Evolutionary conservation across 2,329 filamentous ascomycete species (phyloP).

Genomic region (Hymenoscyphus fraxineus): DNA sequence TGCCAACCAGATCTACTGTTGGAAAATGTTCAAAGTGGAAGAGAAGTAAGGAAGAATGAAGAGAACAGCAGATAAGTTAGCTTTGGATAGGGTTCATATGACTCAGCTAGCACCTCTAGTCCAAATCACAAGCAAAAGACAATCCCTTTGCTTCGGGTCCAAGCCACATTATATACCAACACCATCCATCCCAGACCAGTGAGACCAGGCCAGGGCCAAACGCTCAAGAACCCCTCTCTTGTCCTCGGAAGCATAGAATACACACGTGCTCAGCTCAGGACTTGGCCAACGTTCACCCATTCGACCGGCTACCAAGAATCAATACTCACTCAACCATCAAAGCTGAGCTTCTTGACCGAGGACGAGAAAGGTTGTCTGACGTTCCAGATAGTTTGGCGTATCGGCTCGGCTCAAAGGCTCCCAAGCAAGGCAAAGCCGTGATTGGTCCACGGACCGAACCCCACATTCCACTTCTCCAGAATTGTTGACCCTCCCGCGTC

Average conservation of each 20-base stretch:
- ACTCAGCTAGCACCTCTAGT: background rate
- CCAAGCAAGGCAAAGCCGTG: slow-evolving; percentile 8
- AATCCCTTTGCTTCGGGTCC: background rate
- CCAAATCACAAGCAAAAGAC: slow-evolving; percentile 4
- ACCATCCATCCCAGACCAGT: background rate
- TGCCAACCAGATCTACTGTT: background rate
- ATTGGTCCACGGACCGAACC: slow-evolving; percentile 5
- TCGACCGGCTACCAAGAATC: background rate
- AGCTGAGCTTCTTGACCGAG: slow-evolving; percentile 1
- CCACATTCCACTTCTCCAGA: slow-evolving; percentile 9
- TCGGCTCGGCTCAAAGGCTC: slow-evolving; percentile 13
- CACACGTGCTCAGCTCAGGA: background rate
- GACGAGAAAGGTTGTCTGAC: background rate
- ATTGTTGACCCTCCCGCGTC: background rate
- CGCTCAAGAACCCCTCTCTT: background rate
- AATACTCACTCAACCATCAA: background rate
- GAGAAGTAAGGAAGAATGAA: background rate
- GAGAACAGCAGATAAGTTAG: background rate
- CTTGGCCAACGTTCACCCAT: background rate
- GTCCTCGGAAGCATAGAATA: background rate
- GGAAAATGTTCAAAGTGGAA: background rate
- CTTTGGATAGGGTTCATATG: slow-evolving; percentile 1
- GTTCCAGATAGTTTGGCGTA: slow-evolving; percentile 1
- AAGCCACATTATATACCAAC: background rate
- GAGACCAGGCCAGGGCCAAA: background rate